These are phyloP conservation scores for Oenanthe sinensis DNA, from an alignment of 129 eudicot species.

Conservation along the genomic window DNA sequence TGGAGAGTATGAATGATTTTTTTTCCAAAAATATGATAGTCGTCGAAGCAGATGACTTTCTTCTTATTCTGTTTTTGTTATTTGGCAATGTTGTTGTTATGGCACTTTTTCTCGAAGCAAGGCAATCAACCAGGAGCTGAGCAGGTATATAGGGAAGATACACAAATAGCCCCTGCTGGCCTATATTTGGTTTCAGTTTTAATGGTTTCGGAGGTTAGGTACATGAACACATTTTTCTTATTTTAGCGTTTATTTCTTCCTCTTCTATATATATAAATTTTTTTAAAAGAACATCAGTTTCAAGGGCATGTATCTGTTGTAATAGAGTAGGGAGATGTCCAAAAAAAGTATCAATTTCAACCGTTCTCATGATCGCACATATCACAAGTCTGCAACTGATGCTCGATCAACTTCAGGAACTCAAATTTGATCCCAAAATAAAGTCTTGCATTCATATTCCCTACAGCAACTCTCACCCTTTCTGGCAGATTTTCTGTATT, in stretches of 20 bases:
- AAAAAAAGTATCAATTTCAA: too few relatives aligned
- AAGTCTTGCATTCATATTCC: too few relatives aligned
- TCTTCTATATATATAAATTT: too few relatives aligned
- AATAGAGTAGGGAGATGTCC: too few relatives aligned
- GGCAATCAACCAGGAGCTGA: slow-evolving; percentile 9
- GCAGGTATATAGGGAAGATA: slow-evolving; percentile 12
- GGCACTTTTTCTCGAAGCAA: neutral
- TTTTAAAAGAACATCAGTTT: too few relatives aligned
- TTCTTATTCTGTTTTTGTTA: neutral
- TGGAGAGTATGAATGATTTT: neutral
- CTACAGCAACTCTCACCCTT: too few relatives aligned
- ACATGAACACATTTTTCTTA: neutral
- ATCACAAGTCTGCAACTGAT: too few relatives aligned
- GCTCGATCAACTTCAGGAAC: too few relatives aligned
- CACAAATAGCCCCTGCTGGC: neutral
- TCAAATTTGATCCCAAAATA: too few relatives aligned
- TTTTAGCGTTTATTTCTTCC: neutral
- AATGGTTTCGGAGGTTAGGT: neutral
- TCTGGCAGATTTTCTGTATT: too few relatives aligned
- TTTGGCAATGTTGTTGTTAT: neutral
- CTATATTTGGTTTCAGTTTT: slow-evolving; percentile 18
- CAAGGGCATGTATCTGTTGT: too few relatives aligned
- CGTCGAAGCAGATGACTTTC: neutral
- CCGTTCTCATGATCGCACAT: too few relatives aligned
- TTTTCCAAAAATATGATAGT: neutral